Evolutionary conservation across 2,329 filamentous ascomycete genomes (phyloP), one percentile per base, ranked within the genome.

Genomic region (Pseudocercospora musae): DNA sequence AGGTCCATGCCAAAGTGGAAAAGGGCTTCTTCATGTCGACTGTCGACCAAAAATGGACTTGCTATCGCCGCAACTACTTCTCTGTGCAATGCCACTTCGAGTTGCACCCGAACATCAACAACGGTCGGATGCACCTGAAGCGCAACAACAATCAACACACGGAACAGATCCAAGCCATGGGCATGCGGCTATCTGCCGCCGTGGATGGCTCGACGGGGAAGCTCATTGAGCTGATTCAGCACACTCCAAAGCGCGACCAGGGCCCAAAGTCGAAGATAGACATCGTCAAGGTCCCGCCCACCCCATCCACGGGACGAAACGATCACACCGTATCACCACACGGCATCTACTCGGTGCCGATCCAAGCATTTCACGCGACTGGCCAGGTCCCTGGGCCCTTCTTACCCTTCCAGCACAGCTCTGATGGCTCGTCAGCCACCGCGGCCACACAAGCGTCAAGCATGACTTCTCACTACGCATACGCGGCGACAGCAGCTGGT

Each of bases 31-130:
- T 96, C 74, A 80, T 87, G 55, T 79, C 80, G 37, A 84, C 84
- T 3, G 59, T 68, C 15, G 92, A 96, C 59, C 83, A 85, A 18
- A 91, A 93, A 70, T 96, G 92, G 92, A 96, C 92, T 0, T 96
- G 92, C 78, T 96, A 96, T 74, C 84, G 92, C 33, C 85, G 93
- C 48, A 96, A 96, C 75, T 96, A 96, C 77, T 95, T 96, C 74
- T 89, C 90, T 0, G 92, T 95, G 58, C 86, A 88, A 57, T 94
- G 91, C 75, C 91, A 89, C 2, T 96, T 89, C 76, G 84, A 84
- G 11, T 79, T 96, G 23, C 81, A 82, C 44, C 90, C 89, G 77
- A 88, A 78, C 81, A 81, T 72, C 74, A 81, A 70, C 59, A 80
- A 85, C 9, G 77, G 78, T 15, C 83, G 86, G 25, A 77, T 88